Base-by-base conservation (phyloP, 345 rosid species). In the Brassica juncea region DNA sequence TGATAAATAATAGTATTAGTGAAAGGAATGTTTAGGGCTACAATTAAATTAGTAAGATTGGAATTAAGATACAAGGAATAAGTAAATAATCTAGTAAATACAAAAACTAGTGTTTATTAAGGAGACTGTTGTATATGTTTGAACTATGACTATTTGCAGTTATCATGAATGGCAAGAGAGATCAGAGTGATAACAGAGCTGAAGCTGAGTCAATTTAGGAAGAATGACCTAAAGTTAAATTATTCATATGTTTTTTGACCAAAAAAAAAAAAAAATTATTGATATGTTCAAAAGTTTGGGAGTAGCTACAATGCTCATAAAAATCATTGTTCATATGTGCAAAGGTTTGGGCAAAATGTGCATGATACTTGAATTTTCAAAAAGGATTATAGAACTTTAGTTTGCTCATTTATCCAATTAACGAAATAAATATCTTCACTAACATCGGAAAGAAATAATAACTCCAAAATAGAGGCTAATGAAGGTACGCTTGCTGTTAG, bases 11-110 rank as follows among this genome's bases (percentile, higher is more conserved):
- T 64, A 23, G 25, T 23, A 35, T 64, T 54, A 71, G 47, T 31
- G 25, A 71, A 23, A 70, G 7, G 30, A 69, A 69, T 31, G 14
- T 70, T 23, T 77, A 30, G 35, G 21, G 49, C n/a, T 42, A 57
- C 66, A 52, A 55, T 27, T 11, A 67, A 27, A 23, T 5, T 19
- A 54, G 62, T 11, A 37, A 23, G 39, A 19, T 11, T 71, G 66
- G 52, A 21, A 19, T 71, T 21, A 6, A 21, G 5, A 34, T 57
- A 0, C 9, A 34, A 34, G 65, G 65, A 71, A 71, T 54, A 70
- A 70, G 47, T 54, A 30, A 52, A 28, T 5, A 8, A 1, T 5
- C 4, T 70, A 30, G 62, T 52, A 28, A 27, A 14, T 58, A 69
- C 47, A 31, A 70, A 16, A 70, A 32, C 49, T 32, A 9, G 1